Conservation (phyloP, 2,329 filamentous ascomycete genomes). For the Neofusicoccum sp. region DNA sequence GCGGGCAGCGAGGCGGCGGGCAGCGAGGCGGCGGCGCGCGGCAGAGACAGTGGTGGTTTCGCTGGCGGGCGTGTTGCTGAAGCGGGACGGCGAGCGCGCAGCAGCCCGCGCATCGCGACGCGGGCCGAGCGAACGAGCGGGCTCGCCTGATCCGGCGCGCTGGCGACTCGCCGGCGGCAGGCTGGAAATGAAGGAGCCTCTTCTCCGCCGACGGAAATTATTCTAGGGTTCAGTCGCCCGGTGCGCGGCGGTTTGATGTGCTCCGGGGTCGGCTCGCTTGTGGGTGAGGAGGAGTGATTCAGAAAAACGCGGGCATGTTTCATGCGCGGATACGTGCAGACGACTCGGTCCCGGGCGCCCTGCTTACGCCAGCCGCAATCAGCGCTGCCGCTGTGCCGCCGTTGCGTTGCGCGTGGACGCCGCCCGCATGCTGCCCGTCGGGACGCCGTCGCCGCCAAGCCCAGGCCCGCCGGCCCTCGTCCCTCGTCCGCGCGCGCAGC, state of each 20-base stretch:
- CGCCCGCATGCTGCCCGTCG: neutral
- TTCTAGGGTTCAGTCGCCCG: slow-evolving; percentile 16
- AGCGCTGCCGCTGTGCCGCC: neutral
- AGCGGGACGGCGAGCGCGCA: slow-evolving; percentile 16
- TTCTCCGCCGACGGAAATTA: slow-evolving; percentile 20
- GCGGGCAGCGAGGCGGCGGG: neutral
- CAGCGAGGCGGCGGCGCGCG: slow-evolving; percentile 24
- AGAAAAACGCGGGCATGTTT: slow-evolving; percentile 15
- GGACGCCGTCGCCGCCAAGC: slow-evolving; percentile 3
- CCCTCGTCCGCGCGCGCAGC: slow-evolving; percentile 13
- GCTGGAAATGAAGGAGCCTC: slow-evolving; percentile 20
- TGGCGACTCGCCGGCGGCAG: slow-evolving; percentile 15
- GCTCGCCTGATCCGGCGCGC: slow-evolving; percentile 13
- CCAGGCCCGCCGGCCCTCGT: slow-evolving; percentile 3
- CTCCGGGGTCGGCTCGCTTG: slow-evolving; percentile 18
- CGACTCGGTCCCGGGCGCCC: slow-evolving; percentile 5
- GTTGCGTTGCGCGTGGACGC: slow-evolving; percentile 12
- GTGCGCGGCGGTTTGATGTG: slow-evolving; percentile 18
- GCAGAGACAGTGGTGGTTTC: slow-evolving; percentile 38
- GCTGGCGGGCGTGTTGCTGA: slow-evolving; percentile 21
- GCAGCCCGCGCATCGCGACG: slow-evolving; percentile 5
- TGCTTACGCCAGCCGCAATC: slow-evolving; percentile 15
- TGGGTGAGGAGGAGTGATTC: slow-evolving; percentile 13
- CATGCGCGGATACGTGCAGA: slow-evolving; percentile 17
- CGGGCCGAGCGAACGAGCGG: slow-evolving; percentile 14